These are phyloP conservation scores for Catenaria anguillulae DNA, from an alignment of 371 early-diverging fungal species.

Conservation along the genomic window DNA sequence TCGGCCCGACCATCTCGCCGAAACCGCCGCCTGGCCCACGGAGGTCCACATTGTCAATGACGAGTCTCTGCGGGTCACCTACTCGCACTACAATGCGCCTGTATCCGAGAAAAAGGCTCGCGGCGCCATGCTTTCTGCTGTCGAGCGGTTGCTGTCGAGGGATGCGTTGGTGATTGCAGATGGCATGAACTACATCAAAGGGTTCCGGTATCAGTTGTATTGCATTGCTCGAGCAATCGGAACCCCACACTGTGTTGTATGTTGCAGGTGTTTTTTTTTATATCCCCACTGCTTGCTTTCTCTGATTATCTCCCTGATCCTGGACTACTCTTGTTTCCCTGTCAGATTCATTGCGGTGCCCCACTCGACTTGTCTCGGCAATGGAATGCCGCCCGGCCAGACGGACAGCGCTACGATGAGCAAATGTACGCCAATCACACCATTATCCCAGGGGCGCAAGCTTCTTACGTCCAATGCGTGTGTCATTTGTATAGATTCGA, in stretches of 20 bases:
- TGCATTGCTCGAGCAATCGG: conserved; percentile 74
- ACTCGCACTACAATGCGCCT: conserved; percentile 24
- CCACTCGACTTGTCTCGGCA: conserved; percentile 40
- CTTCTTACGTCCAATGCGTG: no score
- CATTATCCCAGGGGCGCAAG: no score
- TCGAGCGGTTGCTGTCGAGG: conserved; percentile 63
- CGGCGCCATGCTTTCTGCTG: conserved; percentile 71
- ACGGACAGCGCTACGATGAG: conserved; percentile 32
- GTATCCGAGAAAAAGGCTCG: conserved; percentile 70
- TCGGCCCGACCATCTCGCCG: no score
- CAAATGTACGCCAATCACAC: conserved; percentile 17
- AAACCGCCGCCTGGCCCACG: conserved; percentile 25
- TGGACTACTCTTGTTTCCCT: no score
- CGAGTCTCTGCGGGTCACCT: conserved; percentile 47
- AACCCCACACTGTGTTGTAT: conserved; percentile 76
- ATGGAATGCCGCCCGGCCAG: conserved; percentile 41
- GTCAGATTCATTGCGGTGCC: conserved; percentile 51
- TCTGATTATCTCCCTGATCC: no score
- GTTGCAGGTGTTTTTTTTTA: neutral
- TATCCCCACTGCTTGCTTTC: neutral
- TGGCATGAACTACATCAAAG: conserved; percentile 92
- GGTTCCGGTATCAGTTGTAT: conserved; percentile 90
- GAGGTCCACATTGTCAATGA: conserved; percentile 63
- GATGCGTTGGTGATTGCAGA: conserved; percentile 83
- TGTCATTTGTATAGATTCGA: no score